Evolutionary conservation across 2,329 filamentous ascomycete genomes (phyloP).

Genomic region (Colletotrichum falcatum): DNA sequence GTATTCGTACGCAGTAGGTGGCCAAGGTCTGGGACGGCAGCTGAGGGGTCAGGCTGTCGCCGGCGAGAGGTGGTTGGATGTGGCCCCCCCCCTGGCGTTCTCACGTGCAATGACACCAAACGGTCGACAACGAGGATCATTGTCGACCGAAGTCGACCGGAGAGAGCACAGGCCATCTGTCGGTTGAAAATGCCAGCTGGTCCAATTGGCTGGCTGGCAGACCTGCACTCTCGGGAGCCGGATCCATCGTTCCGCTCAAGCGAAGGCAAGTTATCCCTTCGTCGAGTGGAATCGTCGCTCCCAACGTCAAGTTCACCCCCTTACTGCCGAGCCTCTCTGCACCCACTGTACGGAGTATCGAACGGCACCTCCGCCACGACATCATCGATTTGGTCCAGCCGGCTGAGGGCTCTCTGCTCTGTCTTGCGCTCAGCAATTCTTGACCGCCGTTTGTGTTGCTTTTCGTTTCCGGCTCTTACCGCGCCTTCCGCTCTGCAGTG

Average conservation of each 20-base stretch:
- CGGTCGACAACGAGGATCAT: background rate
- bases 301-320: conserved; percentile 24
- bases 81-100: background rate
- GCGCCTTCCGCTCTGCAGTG: conserved; percentile 4
- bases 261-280: conserved; percentile 6
- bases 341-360: background rate
- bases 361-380: conserved; percentile 23
- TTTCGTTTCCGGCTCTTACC: background rate
- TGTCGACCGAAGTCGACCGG: too few species aligned
- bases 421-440: background rate
- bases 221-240: conserved; percentile 18
- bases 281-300: conserved; percentile 23
- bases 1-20: background rate
- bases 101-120: conserved; percentile 5
- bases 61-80: conserved; percentile 5
- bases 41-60: background rate
- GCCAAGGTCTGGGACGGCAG: background rate
- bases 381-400: background rate
- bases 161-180: background rate
- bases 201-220: conserved; percentile 18
- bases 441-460: conserved; percentile 24
- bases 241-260: conserved; percentile 30
- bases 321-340: conserved; percentile 26
- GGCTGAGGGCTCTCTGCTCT: background rate
- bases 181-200: background rate